These are phyloP conservation scores for Alnus glutinosa DNA, from an alignment of 306 rosid species.

Conservation along the genomic window DNA sequence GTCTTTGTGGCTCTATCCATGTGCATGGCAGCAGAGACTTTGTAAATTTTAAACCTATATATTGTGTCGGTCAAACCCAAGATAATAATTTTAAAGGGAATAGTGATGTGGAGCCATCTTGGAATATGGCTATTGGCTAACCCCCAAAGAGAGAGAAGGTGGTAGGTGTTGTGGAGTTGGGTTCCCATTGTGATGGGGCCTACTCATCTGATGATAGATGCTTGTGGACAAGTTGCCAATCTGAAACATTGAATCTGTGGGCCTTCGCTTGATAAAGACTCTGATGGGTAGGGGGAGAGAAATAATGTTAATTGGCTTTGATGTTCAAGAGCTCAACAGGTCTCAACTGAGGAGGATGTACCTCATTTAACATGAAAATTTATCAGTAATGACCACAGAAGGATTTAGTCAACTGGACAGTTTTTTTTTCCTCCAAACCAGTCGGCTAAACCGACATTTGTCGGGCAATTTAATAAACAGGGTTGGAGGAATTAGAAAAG, in stretches of 20 bases:
- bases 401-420: no score
- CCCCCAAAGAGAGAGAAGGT: constrained; percentile 16
- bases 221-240: constrained; percentile 37
- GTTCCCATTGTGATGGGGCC: constrained; percentile 38
- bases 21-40: constrained; percentile 44
- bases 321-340: background rate
- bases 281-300: constrained; percentile 25
- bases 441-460: no score
- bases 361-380: background rate
- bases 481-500: no score
- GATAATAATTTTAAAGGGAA: constrained; percentile 37
- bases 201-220: constrained; percentile 47
- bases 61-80: constrained; percentile 34
- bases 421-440: no score
- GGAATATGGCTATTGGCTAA: constrained; percentile 7
- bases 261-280: constrained; percentile 20
- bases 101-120: constrained; percentile 20
- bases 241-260: constrained; percentile 40
- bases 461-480: no score
- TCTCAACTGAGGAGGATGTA: background rate
- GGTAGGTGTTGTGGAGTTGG: constrained; percentile 33
- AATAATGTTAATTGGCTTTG: constrained; percentile 10
- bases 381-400: background rate
- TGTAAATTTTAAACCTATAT: constrained; percentile 2
- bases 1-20: constrained; percentile 40